phyloP scores from a whole-genome alignment of 2,329 filamentous ascomycete species.

The Aspergillus piperis region DNA sequence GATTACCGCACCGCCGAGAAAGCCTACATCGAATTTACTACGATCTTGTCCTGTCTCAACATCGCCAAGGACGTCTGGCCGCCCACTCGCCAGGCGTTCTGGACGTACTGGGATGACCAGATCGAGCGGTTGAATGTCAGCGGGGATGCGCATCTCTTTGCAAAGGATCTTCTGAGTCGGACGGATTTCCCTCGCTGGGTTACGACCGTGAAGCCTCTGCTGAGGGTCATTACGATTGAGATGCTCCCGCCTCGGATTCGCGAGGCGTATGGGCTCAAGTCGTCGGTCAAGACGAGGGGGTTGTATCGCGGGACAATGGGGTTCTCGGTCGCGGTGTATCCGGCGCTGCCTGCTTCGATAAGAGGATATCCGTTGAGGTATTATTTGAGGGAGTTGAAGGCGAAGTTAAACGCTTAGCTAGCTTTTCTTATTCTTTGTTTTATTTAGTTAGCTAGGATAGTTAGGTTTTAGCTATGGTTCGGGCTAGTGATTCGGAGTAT shows the following conservation, averaged over 20 bases:
- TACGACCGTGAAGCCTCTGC: constrained; percentile 32
- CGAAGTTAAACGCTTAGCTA: constrained; percentile 7
- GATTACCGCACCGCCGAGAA: constrained; percentile 34
- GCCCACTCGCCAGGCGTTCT: constrained; percentile 33
- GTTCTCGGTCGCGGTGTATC: constrained; percentile 36
- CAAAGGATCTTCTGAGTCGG: constrained; percentile 29
- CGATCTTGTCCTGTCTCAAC: constrained; percentile 30
- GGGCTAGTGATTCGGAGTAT: background rate
- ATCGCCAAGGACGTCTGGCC: constrained; percentile 35
- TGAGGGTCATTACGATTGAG: constrained; percentile 35
- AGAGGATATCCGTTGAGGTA: constrained; percentile 34
- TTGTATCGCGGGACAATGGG: constrained; percentile 36
- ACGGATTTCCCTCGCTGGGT: constrained; percentile 34
- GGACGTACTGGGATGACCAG: constrained; percentile 40
- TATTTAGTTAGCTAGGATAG: too few relatives aligned
- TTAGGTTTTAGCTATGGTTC: background rate
- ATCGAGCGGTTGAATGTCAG: constrained; percentile 32
- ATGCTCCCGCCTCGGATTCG: constrained; percentile 37
- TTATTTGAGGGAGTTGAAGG: constrained; percentile 33
- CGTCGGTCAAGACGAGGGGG: constrained; percentile 26
- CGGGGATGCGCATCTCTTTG: constrained; percentile 31
- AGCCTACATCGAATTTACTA: constrained; percentile 34
- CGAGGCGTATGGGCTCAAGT: constrained; percentile 37
- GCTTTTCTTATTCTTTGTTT: background rate
- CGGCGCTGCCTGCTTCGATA: constrained; percentile 33